A percentile compares a stretch with the other conserved stretches of the same genome.
Evolutionary conservation across 148 eudicot species (phyloP).

Genomic region (Silene uniflora): DNA sequence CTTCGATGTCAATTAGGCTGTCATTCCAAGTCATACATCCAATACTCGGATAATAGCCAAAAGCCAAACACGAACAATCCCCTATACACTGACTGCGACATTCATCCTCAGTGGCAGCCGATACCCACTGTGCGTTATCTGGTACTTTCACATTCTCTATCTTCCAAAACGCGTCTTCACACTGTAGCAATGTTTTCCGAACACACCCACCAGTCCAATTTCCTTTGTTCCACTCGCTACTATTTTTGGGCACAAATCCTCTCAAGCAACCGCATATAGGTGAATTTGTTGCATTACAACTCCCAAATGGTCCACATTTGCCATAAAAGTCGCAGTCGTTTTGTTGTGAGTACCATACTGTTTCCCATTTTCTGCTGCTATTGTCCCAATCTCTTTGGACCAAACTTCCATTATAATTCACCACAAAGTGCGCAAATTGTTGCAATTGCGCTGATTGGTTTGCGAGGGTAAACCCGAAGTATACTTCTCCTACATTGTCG

Average conservation of each 20-base stretch:
- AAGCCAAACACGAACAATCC: slow-evolving; percentile 43
- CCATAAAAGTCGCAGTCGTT: slow-evolving; percentile 40
- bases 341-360: slow-evolving; percentile 7
- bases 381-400: slow-evolving; percentile 16
- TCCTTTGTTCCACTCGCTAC: slow-evolving; percentile 37
- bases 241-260: slow-evolving; percentile 36
- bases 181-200: slow-evolving; percentile 31
- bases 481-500: slow-evolving; percentile 15
- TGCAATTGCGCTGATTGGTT: not conserved
- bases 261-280: slow-evolving; percentile 43
- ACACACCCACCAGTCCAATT: slow-evolving; percentile 52
- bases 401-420: slow-evolving; percentile 22
- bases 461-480: slow-evolving; percentile 10
- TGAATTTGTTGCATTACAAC: slow-evolving; percentile 22
- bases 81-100: slow-evolving; percentile 32
- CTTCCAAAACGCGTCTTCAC: slow-evolving; percentile 47
- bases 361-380: not conserved
- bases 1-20: slow-evolving; percentile 36
- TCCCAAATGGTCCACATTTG: slow-evolving; percentile 43
- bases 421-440: slow-evolving; percentile 8
- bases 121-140: slow-evolving; percentile 16
- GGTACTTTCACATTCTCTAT: slow-evolving; percentile 40
- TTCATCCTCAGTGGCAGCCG: slow-evolving; percentile 4
- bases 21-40: slow-evolving; percentile 48
- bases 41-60: slow-evolving; percentile 29